Evolutionary conservation across 129 eudicot species (phyloP), one percentile per base, ranked within the genome.

Genomic region (Pulicaria dysenterica): DNA sequence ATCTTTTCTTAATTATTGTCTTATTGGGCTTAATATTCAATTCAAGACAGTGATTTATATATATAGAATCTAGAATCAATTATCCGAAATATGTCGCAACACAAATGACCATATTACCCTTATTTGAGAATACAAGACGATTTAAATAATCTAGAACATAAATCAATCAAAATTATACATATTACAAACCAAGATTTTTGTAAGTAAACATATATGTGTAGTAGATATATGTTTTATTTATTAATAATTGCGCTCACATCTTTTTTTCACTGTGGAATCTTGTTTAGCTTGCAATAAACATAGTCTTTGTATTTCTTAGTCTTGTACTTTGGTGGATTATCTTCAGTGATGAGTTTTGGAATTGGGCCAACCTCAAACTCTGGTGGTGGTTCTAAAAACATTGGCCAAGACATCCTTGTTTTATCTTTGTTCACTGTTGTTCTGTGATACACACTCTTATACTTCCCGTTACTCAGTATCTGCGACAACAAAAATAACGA

Each of bases 381-480:
- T n/a, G 82, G 49, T 37, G 96, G 91, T 58, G 98, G 98, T 81
- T 89, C 96, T 61, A 87, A 51, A 64, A 92, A 87, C 49, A 92
- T 82, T 10, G 97, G 96, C 96, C 97, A 92, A 38, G 96, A 89
- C 91, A 92, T 86, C 67, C 96, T 83, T 39, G 95, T 86, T 36
- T 72, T 81, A 3, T 89, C 93, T 81, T 86, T 88, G 86, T 81
- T 87, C 67, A 92, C 95, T 0, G 85, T 82, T 73, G 95, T 76
- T 65, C 98, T 80, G 44, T 92, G 96, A 16, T 70, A 77, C 57
- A 92, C 98, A 7, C 91, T 85, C 81, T 92, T 89, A 69, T 83
- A 85, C n/a, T 69, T 79, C 6, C 95, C 95, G 53, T 89, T 85
- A 89, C 95, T 89, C 50, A 83, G 11, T 53, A 88, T 83, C 95